Percentiles rank a stretch among this genome's conserved stretches.
Conservation (phyloP, 331 rosid species). For the Telfairia occidentalis region DNA sequence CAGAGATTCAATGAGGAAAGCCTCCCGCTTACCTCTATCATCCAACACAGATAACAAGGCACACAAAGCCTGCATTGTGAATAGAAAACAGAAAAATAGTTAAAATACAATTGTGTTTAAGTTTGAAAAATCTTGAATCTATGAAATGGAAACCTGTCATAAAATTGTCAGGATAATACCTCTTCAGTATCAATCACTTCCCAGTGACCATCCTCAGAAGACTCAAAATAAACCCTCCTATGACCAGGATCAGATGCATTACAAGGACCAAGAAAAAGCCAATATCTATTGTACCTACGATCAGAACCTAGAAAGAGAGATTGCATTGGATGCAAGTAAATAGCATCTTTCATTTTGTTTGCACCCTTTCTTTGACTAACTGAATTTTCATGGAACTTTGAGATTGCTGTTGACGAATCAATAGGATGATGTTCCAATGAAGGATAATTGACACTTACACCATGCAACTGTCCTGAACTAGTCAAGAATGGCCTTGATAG, state of each 20-base stretch:
- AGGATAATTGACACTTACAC: slow-evolving; percentile 25
- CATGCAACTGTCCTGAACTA: slow-evolving; percentile 34
- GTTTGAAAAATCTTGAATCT: neutral
- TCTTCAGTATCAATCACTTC: slow-evolving; percentile 81
- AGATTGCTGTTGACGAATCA: slow-evolving; percentile 49
- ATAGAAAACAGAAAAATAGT: slow-evolving; percentile 13
- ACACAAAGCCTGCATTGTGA: slow-evolving; percentile 50
- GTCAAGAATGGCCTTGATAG: slow-evolving; percentile 30
- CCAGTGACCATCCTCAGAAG: slow-evolving; percentile 99
- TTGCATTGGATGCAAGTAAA: slow-evolving; percentile 62
- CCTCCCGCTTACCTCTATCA: slow-evolving; percentile 91
- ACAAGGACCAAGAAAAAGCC: slow-evolving; percentile 99
- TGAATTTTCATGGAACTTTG: slow-evolving; percentile 28
- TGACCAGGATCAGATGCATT: slow-evolving; percentile 77
- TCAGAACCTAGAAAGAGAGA: slow-evolving; percentile 95
- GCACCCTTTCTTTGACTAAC: slow-evolving; percentile 21
- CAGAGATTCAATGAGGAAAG: slow-evolving; percentile 69
- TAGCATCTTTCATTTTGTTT: slow-evolving; percentile 18
- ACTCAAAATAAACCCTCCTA: slow-evolving; percentile 91
- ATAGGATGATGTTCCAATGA: slow-evolving; percentile 37
- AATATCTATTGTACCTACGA: slow-evolving; percentile 91
- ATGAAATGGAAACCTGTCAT: neutral
- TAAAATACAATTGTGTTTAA: slow-evolving; percentile 6
- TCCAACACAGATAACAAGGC: slow-evolving; percentile 75
- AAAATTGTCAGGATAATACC: slow-evolving; percentile 35